Percentiles rank a stretch among this genome's conserved stretches.
phyloP scores from a whole-genome alignment of 441 rosid species.

The Populus hybrid region DNA sequence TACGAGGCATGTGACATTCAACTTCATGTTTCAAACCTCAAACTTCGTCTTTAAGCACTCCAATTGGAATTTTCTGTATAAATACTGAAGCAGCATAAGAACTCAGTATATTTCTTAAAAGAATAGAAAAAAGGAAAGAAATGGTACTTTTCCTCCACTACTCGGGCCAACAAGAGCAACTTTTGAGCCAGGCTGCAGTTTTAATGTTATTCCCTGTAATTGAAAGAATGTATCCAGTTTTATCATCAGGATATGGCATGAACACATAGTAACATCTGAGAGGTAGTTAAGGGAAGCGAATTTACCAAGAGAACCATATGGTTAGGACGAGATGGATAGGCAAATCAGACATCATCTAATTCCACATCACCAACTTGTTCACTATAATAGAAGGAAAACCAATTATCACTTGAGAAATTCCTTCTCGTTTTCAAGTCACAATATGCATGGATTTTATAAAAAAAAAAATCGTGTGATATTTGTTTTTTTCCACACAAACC shows the following conservation, averaged over 20 bases:
- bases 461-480: background rate
- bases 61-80: too few relatives aligned
- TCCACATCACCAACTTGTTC: too few relatives aligned
- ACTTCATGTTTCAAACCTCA: background rate
- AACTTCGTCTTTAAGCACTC: background rate
- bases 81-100: background rate
- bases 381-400: too few relatives aligned
- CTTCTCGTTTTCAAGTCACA: too few relatives aligned
- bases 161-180: conserved; percentile 97
- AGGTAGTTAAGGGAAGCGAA: too few relatives aligned
- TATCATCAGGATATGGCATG: background rate
- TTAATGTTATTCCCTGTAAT: conserved; percentile 79
- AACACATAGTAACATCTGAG: too few relatives aligned
- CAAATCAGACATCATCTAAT: too few relatives aligned
- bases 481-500: background rate
- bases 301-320: too few relatives aligned
- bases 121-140: background rate
- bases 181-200: conserved; percentile 75
- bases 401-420: too few relatives aligned
- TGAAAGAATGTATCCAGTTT: background rate
- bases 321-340: too few relatives aligned
- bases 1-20: background rate
- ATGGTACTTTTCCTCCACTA: conserved; percentile 90
- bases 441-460: too few relatives aligned
- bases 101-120: background rate